These are phyloP conservation scores for Nemania diffusa DNA, from an alignment of 2,329 filamentous ascomycete species.

Conservation along the genomic window DNA sequence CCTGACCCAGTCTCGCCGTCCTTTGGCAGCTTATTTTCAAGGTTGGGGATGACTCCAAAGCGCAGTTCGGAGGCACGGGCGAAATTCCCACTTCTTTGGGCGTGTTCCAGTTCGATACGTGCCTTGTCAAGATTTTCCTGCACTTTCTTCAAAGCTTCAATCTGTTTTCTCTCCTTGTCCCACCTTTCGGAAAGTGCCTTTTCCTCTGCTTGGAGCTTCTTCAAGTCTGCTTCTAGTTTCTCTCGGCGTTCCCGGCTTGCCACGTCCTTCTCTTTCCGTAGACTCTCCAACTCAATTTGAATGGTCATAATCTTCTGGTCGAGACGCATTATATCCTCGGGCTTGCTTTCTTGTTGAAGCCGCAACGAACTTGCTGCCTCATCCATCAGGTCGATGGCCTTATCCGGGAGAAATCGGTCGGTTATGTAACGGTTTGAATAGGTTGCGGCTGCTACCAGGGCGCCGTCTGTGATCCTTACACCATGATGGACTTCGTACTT, in stretches of 20 bases:
- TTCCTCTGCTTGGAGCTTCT: conserved; percentile 80
- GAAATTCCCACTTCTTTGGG: conserved; percentile 89
- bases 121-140: conserved; percentile 91
- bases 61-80: conserved; percentile 88
- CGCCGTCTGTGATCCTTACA: conserved; percentile 91
- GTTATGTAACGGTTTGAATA: conserved; percentile 97
- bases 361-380: conserved; percentile 92
- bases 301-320: conserved; percentile 97
- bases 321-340: conserved; percentile 90
- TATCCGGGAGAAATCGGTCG: conserved; percentile 94
- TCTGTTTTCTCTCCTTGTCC: conserved; percentile 88
- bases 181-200: conserved; percentile 81
- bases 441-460: conserved; percentile 89
- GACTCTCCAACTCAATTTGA: conserved; percentile 93
- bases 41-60: conserved; percentile 84
- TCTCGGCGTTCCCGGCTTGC: conserved; percentile 88
- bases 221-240: conserved; percentile 82
- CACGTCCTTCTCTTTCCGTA: conserved; percentile 93
- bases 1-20: conserved; percentile 64
- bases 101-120: conserved; percentile 84
- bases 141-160: conserved; percentile 85
- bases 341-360: conserved; percentile 95
- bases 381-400: conserved; percentile 96
- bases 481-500: conserved; percentile 98
- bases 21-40: conserved; percentile 82